Evolutionary conservation across 306 rosid genomes (phyloP), one percentile per base, ranked within the genome.

Genomic region (Luffa acutangula): DNA sequence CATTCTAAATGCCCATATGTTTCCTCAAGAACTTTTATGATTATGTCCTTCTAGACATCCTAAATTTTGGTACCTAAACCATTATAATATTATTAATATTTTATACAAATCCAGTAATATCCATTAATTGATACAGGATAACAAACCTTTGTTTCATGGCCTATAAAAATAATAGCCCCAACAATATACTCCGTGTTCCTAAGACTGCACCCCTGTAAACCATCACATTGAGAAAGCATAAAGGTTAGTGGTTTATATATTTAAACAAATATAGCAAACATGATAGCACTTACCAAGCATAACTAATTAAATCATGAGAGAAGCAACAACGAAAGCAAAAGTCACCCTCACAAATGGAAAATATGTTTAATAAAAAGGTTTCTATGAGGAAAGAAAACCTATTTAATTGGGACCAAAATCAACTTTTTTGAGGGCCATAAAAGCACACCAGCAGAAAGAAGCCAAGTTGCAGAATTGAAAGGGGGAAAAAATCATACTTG

Each of bases 131-230:
- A 83, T 66, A 5, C 77, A 80, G 64, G 80, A 79, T 25, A 79
- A 59, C 85, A 62, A 80, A 95, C 99, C 99, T 95, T 95, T 49
- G 99, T 95, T 87, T 95, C 99, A 4, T 85, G 99, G 78, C 99
- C 99, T 12, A 97, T 89, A 83, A 95, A 95, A 85, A 95, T 85
- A 83, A 93, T 97, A 83, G 88, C 90, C 71, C 87, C 97, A 81
- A 95, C 97, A 86, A 95, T 83, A 87, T 92, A 91, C 69, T 93
- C 96, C 2, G 99, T 95, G 87, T 95, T 95, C 87, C 97, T 90
- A 80, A 95, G 99, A 85, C 97, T 95, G 90, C 99, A 95, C 25
- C 99, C 99, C 99, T 95, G 93, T 77, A 85, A 84, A 79, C 5
- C 64, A 51, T 64, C 76, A 65, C 54, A 83, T 52, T 52, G 78